Evolutionary conservation across 805 yeast species (phyloP).

Genomic region (Myxozyma kluyveri): DNA sequence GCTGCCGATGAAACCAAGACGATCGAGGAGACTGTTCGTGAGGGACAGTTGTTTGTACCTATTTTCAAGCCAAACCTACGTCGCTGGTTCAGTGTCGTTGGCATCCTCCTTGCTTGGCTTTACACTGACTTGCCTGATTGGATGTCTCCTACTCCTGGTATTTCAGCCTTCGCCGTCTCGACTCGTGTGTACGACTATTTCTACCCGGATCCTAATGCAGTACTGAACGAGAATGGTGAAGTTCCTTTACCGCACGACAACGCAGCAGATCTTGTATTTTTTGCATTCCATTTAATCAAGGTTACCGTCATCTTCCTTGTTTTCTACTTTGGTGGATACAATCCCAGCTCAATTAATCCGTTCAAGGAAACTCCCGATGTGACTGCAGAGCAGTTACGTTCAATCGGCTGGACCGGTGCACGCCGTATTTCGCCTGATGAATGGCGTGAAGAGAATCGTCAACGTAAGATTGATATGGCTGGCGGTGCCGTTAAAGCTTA

Average conservation of each 20-base stretch:
- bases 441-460: constrained; percentile 68
- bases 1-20: constrained; percentile 48
- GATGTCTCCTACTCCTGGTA: constrained; percentile 89
- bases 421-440: constrained; percentile 67
- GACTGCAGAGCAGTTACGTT: constrained; percentile 55
- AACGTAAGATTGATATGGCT: constrained; percentile 63
- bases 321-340: constrained; percentile 68
- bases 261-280: constrained; percentile 47
- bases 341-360: constrained; percentile 57
- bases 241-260: constrained; percentile 11
- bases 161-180: constrained; percentile 66
- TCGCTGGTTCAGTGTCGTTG: constrained; percentile 33
- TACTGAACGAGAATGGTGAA: constrained; percentile 40
- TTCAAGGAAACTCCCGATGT: constrained; percentile 35
- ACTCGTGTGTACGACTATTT: constrained; percentile 37
- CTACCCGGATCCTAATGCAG: constrained; percentile 47
- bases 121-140: constrained; percentile 91
- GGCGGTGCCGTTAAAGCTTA: constrained; percentile 71
- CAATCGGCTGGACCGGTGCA: constrained; percentile 94
- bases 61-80: constrained; percentile 52
- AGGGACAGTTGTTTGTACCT: constrained; percentile 85
- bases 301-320: constrained; percentile 52
- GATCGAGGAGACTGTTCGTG: constrained; percentile 68
- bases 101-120: constrained; percentile 62
- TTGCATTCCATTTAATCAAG: constrained; percentile 69